Base-by-base conservation (phyloP, 371 early-diverging fungal genomes). In the Syncephalastrum monosporum region DNA sequence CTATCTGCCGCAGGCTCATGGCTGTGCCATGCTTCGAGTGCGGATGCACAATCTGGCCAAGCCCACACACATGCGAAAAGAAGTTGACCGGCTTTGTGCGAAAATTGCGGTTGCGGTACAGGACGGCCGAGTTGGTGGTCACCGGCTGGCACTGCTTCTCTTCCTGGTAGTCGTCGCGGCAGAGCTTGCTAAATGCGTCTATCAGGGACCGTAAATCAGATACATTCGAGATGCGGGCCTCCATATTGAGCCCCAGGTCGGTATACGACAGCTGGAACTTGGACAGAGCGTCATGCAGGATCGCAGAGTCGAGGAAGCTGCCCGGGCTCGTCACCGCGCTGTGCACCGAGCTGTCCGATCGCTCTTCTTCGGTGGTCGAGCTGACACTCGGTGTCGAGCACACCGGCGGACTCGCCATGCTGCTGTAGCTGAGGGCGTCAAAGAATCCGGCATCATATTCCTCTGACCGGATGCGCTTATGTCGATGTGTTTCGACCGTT, bases 21-120 rank as follows among this genome's bases (percentile, higher is more conserved):
- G 43, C 45, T 3, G 64, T 52, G 4, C 61, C 59, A 47, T 69
- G 65, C 24, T 63, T 68, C 19, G 69, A 61, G 27, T 64, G 56
- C 2, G 67, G 68, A 13, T 64, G 58, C 13, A 56, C 25, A 15
- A 57, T 38, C 17, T 68, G 68, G n/a, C 77, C 77, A 0, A 76
- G 52, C 21, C 51, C 47, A 45, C 63, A 50, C 1, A 64, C 71
- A 4, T 63, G 52, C 13, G 67, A 67, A 53, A 72, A 70, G 16
- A 71, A 70, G 41, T 77, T 77, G 61, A 68, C 64, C n/a, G 78
- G 74, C 27, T 67, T 66, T 19, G 65, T 55, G 51, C 65, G 66
- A 33, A 54, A 59, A 10, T 62, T 65, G 55, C 65, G 74, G 29
- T 77, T 77, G 38, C 75, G 68, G 46, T 65, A 72, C 3, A 77